phyloP scores from a whole-genome alignment of 495 filamentous ascomycete genomes.

The Aspergillus coremiiformis region DNA sequence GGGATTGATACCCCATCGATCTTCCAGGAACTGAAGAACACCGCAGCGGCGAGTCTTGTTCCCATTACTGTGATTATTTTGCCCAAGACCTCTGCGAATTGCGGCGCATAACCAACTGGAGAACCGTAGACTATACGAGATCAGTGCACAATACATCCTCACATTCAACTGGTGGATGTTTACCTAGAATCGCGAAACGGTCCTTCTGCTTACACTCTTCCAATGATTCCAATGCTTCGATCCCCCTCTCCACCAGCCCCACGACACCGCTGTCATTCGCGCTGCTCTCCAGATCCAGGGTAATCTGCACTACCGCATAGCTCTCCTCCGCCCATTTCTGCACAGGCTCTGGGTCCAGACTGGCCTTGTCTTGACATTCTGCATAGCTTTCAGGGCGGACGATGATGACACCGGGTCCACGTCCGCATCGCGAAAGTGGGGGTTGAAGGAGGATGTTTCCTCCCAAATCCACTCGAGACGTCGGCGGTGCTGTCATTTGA shows the following conservation, averaged over 20 bases:
- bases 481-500: not conserved
- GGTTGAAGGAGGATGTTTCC: constrained; percentile 31
- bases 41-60: constrained; percentile 4
- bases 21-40: constrained; percentile 18
- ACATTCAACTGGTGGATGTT: not conserved
- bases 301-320: constrained; percentile 26
- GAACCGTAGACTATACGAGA: constrained; percentile 20
- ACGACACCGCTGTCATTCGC: not conserved
- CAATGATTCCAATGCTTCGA: constrained; percentile 9
- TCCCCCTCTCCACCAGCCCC: constrained; percentile 9
- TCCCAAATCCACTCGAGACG: constrained; percentile 4
- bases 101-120: constrained; percentile 15
- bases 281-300: constrained; percentile 11
- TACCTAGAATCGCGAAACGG: constrained; percentile 19
- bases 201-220: constrained; percentile 15
- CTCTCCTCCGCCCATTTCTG: constrained; percentile 39
- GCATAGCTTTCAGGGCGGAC: constrained; percentile 21
- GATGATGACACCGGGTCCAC: constrained; percentile 49
- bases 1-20: constrained; percentile 1
- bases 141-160: not conserved
- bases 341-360: constrained; percentile 26
- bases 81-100: constrained; percentile 14
- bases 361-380: constrained; percentile 14
- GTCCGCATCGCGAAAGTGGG: constrained; percentile 49
- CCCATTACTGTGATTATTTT: not conserved